Conservation (phyloP, 1,284 basidiomycete genomes). For the Psilocybe mexicana region DNA sequence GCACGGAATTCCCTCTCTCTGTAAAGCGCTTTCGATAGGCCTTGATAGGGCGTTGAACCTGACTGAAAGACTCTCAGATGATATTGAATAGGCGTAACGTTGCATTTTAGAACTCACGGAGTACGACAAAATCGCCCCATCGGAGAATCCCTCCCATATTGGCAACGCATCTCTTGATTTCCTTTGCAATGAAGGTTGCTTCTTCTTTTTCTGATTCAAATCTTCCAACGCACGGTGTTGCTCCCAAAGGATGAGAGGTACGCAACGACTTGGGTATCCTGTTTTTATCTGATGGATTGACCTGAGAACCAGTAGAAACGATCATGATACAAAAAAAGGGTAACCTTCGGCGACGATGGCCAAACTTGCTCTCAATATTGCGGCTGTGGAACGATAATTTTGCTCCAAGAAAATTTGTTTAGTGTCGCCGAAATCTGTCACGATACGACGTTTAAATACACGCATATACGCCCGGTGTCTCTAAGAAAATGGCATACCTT, state of each 20-base stretch:
- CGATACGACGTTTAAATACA: background rate
- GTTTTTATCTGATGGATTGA: constrained; percentile 50
- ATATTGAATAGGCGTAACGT: background rate
- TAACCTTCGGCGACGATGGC: constrained; percentile 83
- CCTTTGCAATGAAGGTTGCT: constrained; percentile 72
- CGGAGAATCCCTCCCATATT: constrained; percentile 71
- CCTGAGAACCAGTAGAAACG: background rate
- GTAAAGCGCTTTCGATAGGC: constrained; percentile 75
- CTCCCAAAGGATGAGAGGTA: constrained; percentile 71
- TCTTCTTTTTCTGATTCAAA: constrained; percentile 59
- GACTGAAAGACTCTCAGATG: constrained; percentile 44
- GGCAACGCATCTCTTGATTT: constrained; percentile 80
- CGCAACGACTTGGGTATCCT: constrained; percentile 79
- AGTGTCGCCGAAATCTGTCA: constrained; percentile 64
- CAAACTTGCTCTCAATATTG: constrained; percentile 75
- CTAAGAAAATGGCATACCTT: constrained; percentile 42
- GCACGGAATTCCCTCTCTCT: constrained; percentile 78
- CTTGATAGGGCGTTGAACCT: constrained; percentile 86
- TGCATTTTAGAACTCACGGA: constrained; percentile 52
- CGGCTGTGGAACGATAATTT: constrained; percentile 85
- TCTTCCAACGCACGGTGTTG: constrained; percentile 52
- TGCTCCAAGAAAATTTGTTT: constrained; percentile 79
- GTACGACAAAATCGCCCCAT: constrained; percentile 79
- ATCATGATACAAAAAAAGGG: constrained; percentile 7
- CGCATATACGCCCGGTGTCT: background rate